Evolutionary conservation across 129 eudicot genomes (phyloP).

Genomic region (Arctium minus): DNA sequence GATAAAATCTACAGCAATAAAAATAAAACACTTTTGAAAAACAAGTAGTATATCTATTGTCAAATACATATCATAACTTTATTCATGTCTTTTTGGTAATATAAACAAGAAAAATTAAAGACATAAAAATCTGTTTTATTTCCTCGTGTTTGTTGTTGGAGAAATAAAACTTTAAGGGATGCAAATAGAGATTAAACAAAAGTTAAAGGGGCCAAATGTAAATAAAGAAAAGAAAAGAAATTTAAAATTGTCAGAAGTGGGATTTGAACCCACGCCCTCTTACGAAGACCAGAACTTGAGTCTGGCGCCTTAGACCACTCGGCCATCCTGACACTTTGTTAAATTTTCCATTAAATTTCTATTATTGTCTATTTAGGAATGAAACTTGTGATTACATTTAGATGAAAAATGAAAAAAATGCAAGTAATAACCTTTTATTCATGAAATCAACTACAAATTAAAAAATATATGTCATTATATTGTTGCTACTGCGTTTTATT

Average conservation of each 20-base stretch:
- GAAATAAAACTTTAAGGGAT: background rate
- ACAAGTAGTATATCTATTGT: background rate
- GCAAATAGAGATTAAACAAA: background rate
- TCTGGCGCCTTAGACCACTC: conserved; percentile 99
- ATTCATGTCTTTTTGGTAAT: too few species aligned
- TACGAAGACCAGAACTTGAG: conserved; percentile 88
- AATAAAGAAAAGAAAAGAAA: background rate
- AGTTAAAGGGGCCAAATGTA: background rate
- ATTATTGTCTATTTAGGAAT: background rate
- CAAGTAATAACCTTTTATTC: too few species aligned
- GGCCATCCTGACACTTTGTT: conserved; percentile 70
- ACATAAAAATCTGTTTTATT: background rate
- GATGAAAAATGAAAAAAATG: too few species aligned
- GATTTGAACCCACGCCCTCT: conserved; percentile 95
- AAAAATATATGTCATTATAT: background rate
- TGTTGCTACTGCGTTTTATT: too few species aligned
- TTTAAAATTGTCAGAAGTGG: conserved; percentile 64
- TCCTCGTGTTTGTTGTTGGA: background rate
- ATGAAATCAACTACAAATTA: too few species aligned
- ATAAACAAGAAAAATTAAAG: background rate
- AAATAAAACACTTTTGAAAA: background rate
- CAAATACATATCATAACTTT: background rate
- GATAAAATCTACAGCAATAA: too few species aligned
- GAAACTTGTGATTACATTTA: background rate
- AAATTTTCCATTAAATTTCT: background rate